Percentiles rank a stretch among this genome's conserved stretches.
Conservation (phyloP, 768 basidiomycete genomes). For the Phallus indusiatus region DNA sequence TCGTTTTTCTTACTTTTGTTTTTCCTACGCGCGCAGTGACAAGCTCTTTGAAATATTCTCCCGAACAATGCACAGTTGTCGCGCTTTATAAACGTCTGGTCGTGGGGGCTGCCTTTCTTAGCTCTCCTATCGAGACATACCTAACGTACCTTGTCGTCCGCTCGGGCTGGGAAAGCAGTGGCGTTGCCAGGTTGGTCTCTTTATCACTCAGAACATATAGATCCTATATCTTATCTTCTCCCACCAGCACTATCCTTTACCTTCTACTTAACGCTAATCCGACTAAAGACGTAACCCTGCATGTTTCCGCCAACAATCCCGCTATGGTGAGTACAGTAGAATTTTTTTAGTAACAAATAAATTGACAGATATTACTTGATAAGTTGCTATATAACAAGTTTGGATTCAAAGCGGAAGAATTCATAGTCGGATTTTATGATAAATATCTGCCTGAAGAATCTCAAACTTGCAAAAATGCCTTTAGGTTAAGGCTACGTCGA, state of each 20-base stretch:
- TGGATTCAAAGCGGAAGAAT: constrained; percentile 83
- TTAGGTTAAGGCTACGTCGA: constrained; percentile 63
- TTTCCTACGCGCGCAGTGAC: constrained; percentile 48
- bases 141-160: constrained; percentile 76
- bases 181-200: constrained; percentile 57
- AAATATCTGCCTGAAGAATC: constrained; percentile 65
- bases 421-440: constrained; percentile 74
- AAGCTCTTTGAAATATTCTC: constrained; percentile 57
- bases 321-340: constrained; percentile 48
- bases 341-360: not conserved
- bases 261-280: constrained; percentile 66
- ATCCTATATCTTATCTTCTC: constrained; percentile 3
- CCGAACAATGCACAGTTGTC: constrained; percentile 68
- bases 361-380: constrained; percentile 7
- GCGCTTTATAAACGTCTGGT: constrained; percentile 63
- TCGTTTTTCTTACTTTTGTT: not conserved
- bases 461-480: constrained; percentile 70
- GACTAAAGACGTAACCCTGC: constrained; percentile 67
- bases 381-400: constrained; percentile 78
- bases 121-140: constrained; percentile 72
- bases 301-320: constrained; percentile 73
- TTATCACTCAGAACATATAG: not conserved
- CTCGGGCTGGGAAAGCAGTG: constrained; percentile 71
- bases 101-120: constrained; percentile 65
- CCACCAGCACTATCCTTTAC: constrained; percentile 51